These are phyloP conservation scores for Metschnikowia proteae DNA, from an alignment of 805 yeast species.

Conservation along the genomic window DNA sequence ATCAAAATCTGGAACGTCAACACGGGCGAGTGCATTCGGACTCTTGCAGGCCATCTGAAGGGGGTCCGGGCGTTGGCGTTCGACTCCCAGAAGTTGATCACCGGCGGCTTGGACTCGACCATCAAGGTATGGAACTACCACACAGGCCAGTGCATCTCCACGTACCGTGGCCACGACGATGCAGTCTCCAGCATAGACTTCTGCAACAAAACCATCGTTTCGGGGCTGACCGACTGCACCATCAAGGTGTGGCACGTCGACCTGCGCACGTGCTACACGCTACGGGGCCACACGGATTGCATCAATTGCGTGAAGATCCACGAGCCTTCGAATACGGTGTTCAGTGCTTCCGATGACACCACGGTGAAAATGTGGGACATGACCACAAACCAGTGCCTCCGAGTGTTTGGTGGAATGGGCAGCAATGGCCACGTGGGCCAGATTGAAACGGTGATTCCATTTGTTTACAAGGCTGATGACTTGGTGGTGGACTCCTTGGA, in stretches of 20 bases:
- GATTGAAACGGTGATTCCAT: slow-evolving; percentile 87
- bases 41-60: slow-evolving; percentile 83
- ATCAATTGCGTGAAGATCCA: slow-evolving; percentile 89
- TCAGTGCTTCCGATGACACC: slow-evolving; percentile 87
- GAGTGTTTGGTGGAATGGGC: slow-evolving; percentile 71
- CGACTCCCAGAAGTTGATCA: slow-evolving; percentile 83
- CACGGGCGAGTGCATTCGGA: slow-evolving; percentile 69
- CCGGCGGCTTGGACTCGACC: slow-evolving; percentile 88
- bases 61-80: slow-evolving; percentile 84
- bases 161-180: slow-evolving; percentile 89
- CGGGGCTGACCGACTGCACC: slow-evolving; percentile 90
- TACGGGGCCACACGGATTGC: slow-evolving; percentile 91
- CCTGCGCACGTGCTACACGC: slow-evolving; percentile 84
- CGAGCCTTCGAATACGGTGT: slow-evolving; percentile 69
- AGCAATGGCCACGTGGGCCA: slow-evolving; percentile 88
- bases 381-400: slow-evolving; percentile 69
- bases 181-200: slow-evolving; percentile 84
- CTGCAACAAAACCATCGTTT: slow-evolving; percentile 72
- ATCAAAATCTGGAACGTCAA: slow-evolving; percentile 91
- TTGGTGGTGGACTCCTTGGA: slow-evolving; percentile 45
- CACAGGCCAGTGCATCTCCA: slow-evolving; percentile 90
- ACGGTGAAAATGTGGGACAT: slow-evolving; percentile 96
- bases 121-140: slow-evolving; percentile 95
- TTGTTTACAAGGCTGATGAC: slow-evolving; percentile 59
- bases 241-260: slow-evolving; percentile 97